Evolutionary conservation across 2,329 filamentous ascomycete species (phyloP), one percentile per base, ranked within the genome.

Genomic region (Fusarium marasasianum): DNA sequence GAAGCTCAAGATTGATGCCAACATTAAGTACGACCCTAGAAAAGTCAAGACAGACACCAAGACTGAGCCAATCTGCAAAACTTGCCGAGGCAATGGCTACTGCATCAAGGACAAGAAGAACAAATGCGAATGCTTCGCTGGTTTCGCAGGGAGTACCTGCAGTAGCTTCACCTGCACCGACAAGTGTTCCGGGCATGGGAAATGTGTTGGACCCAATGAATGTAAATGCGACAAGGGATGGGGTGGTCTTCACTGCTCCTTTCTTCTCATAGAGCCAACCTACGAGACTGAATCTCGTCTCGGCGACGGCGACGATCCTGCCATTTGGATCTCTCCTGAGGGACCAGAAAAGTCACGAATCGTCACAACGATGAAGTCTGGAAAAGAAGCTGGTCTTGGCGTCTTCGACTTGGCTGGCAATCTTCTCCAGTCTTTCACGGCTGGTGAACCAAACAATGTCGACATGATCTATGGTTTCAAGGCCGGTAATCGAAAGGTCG

Each of bases 361-460:
- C 40, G 84, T 89, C 37, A 88, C 86, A 0, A 89, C 87, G 0
- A 87, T 85, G 18, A 89, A 89, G 72, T 87, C 86, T 3, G 82
- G 84, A 10, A 76, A 81, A 4, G 86, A 86, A 2, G 83, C 86
- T 12, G 87, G 87, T 0, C 81, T 89, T 9, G 83, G 80, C 0
- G 85, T 88, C 0, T 89, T 87, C 40, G 84, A 88, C 61, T 76
- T 89, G 4, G 78, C 80, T 14, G 87, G 87, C 1, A 87, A 85
- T 33, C 78, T 86, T 6, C 65, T 88, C 1, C 86, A 88, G 73
- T 81, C 82, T 8, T 79, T 87, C 12, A 65, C 77, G 0, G 86
- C 86, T 1, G 82, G 81, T 3, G 81, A 89, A 61, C 87, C 87
- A 0, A 88, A 89, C 68, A 89, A 89, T 43, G 86, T 89, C 2